Conservation (phyloP, 2,329 filamentous ascomycete species). For the Coniella vitis region DNA sequence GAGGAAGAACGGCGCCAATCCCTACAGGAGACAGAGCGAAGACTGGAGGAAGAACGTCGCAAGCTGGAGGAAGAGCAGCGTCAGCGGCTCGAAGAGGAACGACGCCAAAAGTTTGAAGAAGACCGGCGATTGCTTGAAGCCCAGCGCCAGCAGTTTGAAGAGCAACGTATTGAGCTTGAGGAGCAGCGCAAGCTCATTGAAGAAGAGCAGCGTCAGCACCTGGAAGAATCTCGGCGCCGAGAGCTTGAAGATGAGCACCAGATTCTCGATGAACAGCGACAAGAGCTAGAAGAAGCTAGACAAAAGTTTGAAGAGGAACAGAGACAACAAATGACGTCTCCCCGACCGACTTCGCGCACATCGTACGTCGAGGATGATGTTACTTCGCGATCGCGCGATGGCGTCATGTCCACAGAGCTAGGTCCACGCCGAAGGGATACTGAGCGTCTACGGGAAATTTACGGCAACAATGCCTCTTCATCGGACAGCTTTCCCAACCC, state of each 20-base stretch:
- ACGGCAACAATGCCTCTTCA: constrained; percentile 29
- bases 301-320: constrained; percentile 20
- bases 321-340: constrained; percentile 18
- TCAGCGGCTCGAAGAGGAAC: constrained; percentile 22
- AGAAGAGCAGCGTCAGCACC: constrained; percentile 12
- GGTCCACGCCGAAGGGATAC: constrained; percentile 37
- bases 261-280: constrained; percentile 14
- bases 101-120: constrained; percentile 12
- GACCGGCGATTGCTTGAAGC: constrained; percentile 12
- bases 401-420: constrained; percentile 6
- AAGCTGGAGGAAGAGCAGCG: constrained; percentile 20
- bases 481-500: constrained; percentile 10
- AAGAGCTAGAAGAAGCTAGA: constrained; percentile 11
- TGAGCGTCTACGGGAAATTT: constrained; percentile 47
- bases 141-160: constrained; percentile 14
- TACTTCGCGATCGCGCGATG: constrained; percentile 4
- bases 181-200: constrained; percentile 13
- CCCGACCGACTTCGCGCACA: constrained; percentile 16
- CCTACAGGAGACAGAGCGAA: constrained; percentile 18
- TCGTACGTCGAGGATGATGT: constrained; percentile 14
- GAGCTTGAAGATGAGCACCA: constrained; percentile 12
- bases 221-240: constrained; percentile 11
- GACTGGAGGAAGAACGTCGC: constrained; percentile 28
- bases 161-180: constrained; percentile 14
- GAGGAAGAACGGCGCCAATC: constrained; percentile 14